Evolutionary conservation across 768 basidiomycete species (phyloP).

Genomic region (Suillus decipiens): DNA sequence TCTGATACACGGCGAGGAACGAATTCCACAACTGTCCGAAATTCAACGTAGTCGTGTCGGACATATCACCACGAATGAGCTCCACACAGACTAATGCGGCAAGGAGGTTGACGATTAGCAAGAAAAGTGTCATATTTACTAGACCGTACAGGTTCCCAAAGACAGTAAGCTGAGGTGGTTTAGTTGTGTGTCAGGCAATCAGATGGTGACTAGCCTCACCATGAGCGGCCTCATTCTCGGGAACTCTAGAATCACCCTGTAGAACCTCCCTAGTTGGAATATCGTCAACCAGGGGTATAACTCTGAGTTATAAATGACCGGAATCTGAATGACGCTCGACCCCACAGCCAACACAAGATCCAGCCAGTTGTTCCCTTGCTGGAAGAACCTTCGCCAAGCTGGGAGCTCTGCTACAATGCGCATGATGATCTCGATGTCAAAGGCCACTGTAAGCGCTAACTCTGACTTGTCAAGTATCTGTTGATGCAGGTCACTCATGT

Average conservation of each 20-base stretch:
- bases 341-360: slow-evolving; percentile 77
- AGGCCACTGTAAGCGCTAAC: slow-evolving; percentile 74
- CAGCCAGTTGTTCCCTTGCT: slow-evolving; percentile 60
- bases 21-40: slow-evolving; percentile 84
- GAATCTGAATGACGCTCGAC: slow-evolving; percentile 83
- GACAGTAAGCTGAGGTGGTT: slow-evolving; percentile 63
- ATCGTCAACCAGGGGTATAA: slow-evolving; percentile 90
- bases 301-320: slow-evolving; percentile 60
- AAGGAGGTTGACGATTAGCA: slow-evolving; percentile 84
- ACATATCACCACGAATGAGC: slow-evolving; percentile 82
- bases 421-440: slow-evolving; percentile 86
- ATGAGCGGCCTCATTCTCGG: slow-evolving; percentile 89
- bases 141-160: slow-evolving; percentile 93
- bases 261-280: slow-evolving; percentile 85
- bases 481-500: slow-evolving; percentile 47
- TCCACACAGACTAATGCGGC: slow-evolving; percentile 83
- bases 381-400: slow-evolving; percentile 81
- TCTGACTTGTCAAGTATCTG: slow-evolving; percentile 64
- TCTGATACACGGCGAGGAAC: slow-evolving; percentile 84
- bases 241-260: slow-evolving; percentile 86
- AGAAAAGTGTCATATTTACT: slow-evolving; percentile 88
- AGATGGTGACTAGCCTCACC: slow-evolving; percentile 42
- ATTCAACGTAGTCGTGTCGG: slow-evolving; percentile 53
- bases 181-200: slow-evolving; percentile 5
- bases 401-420: slow-evolving; percentile 73